A percentile compares a stretch with the other conserved stretches of the same genome.
phyloP scores from a whole-genome alignment of 2,329 filamentous ascomycete genomes.

The Aspergillus puulaauensis region DNA sequence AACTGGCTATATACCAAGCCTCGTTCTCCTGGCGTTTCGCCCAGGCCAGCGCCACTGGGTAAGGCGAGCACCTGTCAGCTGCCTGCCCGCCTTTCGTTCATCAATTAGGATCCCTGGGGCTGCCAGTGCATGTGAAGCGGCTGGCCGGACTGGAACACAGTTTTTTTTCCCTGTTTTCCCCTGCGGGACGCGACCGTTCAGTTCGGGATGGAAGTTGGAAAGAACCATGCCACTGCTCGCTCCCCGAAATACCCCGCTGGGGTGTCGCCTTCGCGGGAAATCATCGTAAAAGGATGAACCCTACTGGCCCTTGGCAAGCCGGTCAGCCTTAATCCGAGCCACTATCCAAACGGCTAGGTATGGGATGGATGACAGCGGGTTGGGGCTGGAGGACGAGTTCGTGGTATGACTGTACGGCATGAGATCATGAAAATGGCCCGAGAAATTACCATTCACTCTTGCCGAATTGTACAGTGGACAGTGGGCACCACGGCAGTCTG shows the following conservation, averaged over 20 bases:
- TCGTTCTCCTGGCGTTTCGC: neutral
- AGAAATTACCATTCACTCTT: neutral
- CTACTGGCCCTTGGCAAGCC: neutral
- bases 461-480: too few relatives aligned
- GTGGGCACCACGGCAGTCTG: too few relatives aligned
- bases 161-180: neutral
- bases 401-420: neutral
- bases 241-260: conserved; percentile 1
- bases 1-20: neutral
- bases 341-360: too few relatives aligned
- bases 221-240: neutral
- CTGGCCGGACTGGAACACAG: neutral
- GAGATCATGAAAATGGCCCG: too few relatives aligned
- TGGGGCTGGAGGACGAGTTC: neutral
- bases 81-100: neutral
- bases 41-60: neutral
- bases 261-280: conserved; percentile 1
- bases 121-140: conserved; percentile 5
- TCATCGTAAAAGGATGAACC: neutral
- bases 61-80: neutral
- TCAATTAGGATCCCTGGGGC: neutral
- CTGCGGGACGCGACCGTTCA: neutral
- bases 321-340: neutral
- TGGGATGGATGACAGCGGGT: neutral
- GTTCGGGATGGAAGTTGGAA: neutral